These are phyloP conservation scores for Myochromella boudieri DNA, from an alignment of 768 basidiomycete genomes.

Conservation along the genomic window DNA sequence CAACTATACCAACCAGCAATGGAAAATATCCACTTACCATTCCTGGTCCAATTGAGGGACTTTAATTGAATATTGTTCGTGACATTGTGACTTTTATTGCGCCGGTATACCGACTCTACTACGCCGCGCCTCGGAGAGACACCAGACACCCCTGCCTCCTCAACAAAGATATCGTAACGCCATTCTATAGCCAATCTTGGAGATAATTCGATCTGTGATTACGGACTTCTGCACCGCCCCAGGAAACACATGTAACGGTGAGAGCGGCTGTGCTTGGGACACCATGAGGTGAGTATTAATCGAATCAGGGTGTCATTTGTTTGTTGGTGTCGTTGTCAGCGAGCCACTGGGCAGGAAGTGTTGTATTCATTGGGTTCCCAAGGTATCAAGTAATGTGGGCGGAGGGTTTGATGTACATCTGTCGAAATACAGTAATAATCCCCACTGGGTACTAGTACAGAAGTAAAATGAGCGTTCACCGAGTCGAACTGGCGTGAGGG, in stretches of 20 bases:
- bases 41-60: too few relatives aligned
- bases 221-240: not conserved
- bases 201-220: not conserved
- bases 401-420: not conserved
- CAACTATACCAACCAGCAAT: too few relatives aligned
- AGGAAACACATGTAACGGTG: not conserved
- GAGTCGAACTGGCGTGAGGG: not conserved
- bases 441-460: slow-evolving; percentile 5
- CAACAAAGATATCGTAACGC: not conserved
- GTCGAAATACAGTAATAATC: not conserved
- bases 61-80: slow-evolving; percentile 1
- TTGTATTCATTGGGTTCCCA: slow-evolving; percentile 7
- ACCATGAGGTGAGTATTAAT: not conserved
- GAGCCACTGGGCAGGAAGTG: not conserved
- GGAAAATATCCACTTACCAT: too few relatives aligned
- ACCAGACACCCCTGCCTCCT: slow-evolving; percentile 19
- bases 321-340: slow-evolving; percentile 6
- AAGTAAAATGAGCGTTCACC: not conserved
- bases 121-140: slow-evolving; percentile 11
- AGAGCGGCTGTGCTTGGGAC: not conserved
- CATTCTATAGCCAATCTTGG: slow-evolving; percentile 3
- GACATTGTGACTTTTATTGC: slow-evolving; percentile 9
- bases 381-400: not conserved
- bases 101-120: slow-evolving; percentile 2
- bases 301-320: not conserved